Conservation (phyloP, 139 green algal species). For the Picochlorum sp. region DNA sequence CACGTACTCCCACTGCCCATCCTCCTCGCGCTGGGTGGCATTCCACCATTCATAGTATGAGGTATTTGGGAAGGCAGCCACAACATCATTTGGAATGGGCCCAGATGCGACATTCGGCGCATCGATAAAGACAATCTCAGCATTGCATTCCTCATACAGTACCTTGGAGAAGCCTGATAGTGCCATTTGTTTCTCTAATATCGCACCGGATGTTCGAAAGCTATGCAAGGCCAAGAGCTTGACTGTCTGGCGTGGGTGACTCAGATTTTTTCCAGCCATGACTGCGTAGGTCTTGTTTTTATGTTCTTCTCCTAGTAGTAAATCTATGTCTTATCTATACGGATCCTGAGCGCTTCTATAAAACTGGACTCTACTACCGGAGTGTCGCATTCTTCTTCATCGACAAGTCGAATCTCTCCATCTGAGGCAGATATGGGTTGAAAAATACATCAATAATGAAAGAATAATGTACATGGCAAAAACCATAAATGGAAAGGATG, state of each 20-base stretch:
- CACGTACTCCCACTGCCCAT: conserved; percentile 26
- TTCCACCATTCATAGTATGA: conserved; percentile 49
- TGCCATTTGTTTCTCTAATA: conserved; percentile 44
- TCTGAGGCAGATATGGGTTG: too few relatives aligned
- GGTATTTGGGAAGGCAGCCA: conserved; percentile 23
- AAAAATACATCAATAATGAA: too few relatives aligned
- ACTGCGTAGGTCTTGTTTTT: too few relatives aligned
- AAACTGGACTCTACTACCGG: too few relatives aligned
- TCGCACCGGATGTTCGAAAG: conserved; percentile 39
- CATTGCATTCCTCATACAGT: conserved; percentile 22
- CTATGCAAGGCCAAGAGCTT: conserved; percentile 41
- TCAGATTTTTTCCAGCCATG: too few relatives aligned
- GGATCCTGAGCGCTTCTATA: too few relatives aligned
- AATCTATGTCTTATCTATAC: too few relatives aligned
- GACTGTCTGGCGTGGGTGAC: conserved; percentile 1
- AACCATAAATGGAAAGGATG: too few relatives aligned
- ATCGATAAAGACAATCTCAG: conserved; percentile 42
- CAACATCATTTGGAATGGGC: conserved; percentile 40
- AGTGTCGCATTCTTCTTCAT: too few relatives aligned
- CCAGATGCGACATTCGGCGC: conserved; percentile 41
- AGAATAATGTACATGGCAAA: too few relatives aligned
- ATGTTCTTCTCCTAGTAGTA: too few relatives aligned
- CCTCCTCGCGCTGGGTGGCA: conserved; percentile 3
- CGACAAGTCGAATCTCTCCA: too few relatives aligned
- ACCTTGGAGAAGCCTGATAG: conserved; percentile 25